Conservation (phyloP, 805 yeast genomes). For the Blastobotrys attinorum region DNA sequence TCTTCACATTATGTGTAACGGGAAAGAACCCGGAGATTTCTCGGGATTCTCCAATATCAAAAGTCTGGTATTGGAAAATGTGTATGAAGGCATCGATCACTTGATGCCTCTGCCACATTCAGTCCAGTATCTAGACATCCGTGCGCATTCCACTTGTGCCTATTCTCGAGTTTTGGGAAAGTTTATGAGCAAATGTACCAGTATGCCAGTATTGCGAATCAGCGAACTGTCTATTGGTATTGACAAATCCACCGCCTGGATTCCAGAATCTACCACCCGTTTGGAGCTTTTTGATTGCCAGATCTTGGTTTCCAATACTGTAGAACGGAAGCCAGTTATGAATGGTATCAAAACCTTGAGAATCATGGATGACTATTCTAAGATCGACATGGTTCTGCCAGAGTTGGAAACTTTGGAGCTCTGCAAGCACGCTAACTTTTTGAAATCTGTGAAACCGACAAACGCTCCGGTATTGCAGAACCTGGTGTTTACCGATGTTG, state of each 20-base stretch:
- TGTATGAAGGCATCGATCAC: slow-evolving; percentile 6
- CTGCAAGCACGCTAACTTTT: not conserved
- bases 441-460: not conserved
- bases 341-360: not conserved
- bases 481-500: not conserved
- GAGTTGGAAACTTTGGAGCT: not conserved
- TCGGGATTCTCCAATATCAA: not conserved
- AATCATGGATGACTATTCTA: not conserved
- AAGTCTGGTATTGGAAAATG: slow-evolving; percentile 2
- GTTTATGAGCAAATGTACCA: not conserved
- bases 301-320: not conserved
- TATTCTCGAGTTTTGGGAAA: not conserved
- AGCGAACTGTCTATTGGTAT: not conserved
- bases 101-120: not conserved
- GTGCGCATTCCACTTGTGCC: not conserved
- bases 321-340: not conserved
- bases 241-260: not conserved
- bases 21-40: not conserved
- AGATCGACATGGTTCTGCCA: not conserved
- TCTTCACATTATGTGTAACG: not conserved
- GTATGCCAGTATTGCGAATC: not conserved
- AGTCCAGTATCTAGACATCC: not conserved
- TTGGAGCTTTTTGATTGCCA: not conserved
- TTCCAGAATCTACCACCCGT: not conserved
- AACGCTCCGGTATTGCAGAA: not conserved